Evolutionary conservation across 2,329 filamentous ascomycete genomes (phyloP), one percentile per base, ranked within the genome.

Genomic region (Colletotrichum sp.): DNA sequence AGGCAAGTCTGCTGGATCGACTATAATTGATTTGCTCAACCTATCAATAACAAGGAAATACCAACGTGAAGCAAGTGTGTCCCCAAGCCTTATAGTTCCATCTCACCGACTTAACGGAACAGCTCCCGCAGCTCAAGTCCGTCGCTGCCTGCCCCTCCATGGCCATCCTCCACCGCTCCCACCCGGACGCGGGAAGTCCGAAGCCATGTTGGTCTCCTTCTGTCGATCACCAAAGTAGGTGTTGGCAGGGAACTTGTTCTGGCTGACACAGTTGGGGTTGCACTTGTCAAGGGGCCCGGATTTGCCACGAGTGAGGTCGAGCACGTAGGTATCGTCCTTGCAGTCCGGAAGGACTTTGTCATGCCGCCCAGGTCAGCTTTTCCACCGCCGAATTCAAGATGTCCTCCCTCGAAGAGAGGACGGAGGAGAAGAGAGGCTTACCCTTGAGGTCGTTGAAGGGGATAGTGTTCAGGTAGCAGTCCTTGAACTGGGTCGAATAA

Each of bases 251-350:
- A 76, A 77, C 32, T 73, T 71, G 61, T 71, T 74, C 69, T 77
- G 62, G 69, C 65, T 71, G 69, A 77, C 73, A 62, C 76, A 77
- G 38, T 76, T 77, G 65, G 73, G 73, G 73, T 77, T 76, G 48
- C 76, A 77, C 61, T 73, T 70, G 74, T 77, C 76, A 10, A 73
- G 73, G 8, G 75, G 75, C 4, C 75, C 75, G 9, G 73, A 76
- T 43, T 74, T 71, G 66, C 73, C 73, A 13, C 69, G 56, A 28
- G 75, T 77, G 61, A 73, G 70, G 56, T 77, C 73, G 14, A 77
- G 73, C 61, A 77, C 73, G 58, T 67, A 75, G 16, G 69, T 76
- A 52, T 76, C 75, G 65, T 65, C 73, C 58, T 56, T 73, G 69
- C 75, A 77, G 38, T 76, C 73, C 56, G 75, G 73, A 38, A 76